Conservation (phyloP, 495 filamentous ascomycete genomes). For the Podospora anserina region DNA sequence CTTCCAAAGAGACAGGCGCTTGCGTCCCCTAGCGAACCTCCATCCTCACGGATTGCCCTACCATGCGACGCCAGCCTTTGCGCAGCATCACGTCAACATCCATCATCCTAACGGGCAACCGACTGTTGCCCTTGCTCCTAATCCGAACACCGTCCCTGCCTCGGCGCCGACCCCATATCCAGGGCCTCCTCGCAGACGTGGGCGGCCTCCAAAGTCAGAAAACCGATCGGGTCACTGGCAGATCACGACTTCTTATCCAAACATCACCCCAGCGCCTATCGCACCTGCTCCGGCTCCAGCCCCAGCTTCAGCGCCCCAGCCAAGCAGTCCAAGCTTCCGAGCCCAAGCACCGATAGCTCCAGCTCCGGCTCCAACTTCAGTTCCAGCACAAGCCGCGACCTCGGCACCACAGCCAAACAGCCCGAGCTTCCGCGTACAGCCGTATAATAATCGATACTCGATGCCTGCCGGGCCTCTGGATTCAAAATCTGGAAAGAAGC, state of each 20-base stretch:
- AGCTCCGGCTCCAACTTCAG: conserved; percentile 13
- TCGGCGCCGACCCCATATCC: conserved; percentile 20
- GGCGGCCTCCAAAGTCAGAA: conserved; percentile 31
- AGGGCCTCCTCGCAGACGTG: conserved; percentile 28
- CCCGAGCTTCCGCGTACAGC: conserved; percentile 12
- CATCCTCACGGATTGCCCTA: conserved; percentile 18
- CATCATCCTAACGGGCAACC: conserved; percentile 42
- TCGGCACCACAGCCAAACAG: conserved; percentile 25
- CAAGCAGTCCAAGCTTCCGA: conserved; percentile 22
- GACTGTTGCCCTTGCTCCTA: conserved; percentile 23
- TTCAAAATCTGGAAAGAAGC: conserved; percentile 9
- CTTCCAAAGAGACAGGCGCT: conserved; percentile 42
- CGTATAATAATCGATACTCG: background rate
- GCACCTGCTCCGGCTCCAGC: conserved; percentile 18
- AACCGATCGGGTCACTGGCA: conserved; percentile 27
- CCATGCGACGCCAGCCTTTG: conserved; percentile 31
- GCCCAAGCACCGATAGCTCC: conserved; percentile 15
- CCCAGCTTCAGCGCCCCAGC: conserved; percentile 19
- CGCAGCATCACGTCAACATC: conserved; percentile 23
- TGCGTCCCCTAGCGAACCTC: conserved; percentile 24
- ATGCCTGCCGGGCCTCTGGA: conserved; percentile 1
- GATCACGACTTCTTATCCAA: conserved; percentile 31
- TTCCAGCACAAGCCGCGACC: background rate
- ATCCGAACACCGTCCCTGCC: conserved; percentile 22
- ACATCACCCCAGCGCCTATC: conserved; percentile 39